These are phyloP conservation scores for Calonectria multiphialidica DNA, from an alignment of 2,329 filamentous ascomycete species.

Conservation along the genomic window DNA sequence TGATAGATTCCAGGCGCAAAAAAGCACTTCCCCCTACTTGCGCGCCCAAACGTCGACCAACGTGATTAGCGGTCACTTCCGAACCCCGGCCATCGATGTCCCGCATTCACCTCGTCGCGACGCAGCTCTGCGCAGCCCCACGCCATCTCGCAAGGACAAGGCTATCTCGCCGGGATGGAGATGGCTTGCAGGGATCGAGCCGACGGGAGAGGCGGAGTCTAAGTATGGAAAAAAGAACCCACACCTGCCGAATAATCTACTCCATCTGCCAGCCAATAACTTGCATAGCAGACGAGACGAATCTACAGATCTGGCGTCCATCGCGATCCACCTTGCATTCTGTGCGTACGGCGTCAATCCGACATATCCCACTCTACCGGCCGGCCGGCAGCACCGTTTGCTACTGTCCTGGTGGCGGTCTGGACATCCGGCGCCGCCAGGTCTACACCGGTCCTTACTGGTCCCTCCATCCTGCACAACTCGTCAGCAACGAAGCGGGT, in stretches of 20 bases:
- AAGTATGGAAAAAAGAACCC: neutral
- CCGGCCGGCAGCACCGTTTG: neutral
- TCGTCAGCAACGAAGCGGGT: neutral
- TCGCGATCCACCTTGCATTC: constrained; percentile 6
- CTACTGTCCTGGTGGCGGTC: neutral
- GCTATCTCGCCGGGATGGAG: neutral
- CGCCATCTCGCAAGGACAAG: constrained; percentile 6
- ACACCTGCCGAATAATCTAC: constrained; percentile 4
- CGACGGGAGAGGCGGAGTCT: constrained; percentile 21
- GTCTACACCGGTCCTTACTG: neutral
- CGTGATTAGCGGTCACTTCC: constrained; percentile 23
- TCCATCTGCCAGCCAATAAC: neutral
- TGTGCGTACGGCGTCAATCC: neutral
- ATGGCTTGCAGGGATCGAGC: neutral
- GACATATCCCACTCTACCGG: neutral
- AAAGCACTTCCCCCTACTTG: constrained; percentile 7
- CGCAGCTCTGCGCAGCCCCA: constrained; percentile 17
- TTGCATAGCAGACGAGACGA: neutral
- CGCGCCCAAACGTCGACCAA: constrained; percentile 18
- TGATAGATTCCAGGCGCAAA: neutral
- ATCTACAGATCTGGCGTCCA: constrained; percentile 21
- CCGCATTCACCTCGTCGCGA: constrained; percentile 16
- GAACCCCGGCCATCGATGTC: constrained; percentile 18
- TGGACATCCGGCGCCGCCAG: neutral
- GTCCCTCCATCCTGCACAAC: neutral